Percentiles rank a stretch among this genome's conserved stretches.
These are phyloP conservation scores for Sistotremastrum suecicum DNA, from an alignment of 768 basidiomycete genomes.

Conservation along the genomic window DNA sequence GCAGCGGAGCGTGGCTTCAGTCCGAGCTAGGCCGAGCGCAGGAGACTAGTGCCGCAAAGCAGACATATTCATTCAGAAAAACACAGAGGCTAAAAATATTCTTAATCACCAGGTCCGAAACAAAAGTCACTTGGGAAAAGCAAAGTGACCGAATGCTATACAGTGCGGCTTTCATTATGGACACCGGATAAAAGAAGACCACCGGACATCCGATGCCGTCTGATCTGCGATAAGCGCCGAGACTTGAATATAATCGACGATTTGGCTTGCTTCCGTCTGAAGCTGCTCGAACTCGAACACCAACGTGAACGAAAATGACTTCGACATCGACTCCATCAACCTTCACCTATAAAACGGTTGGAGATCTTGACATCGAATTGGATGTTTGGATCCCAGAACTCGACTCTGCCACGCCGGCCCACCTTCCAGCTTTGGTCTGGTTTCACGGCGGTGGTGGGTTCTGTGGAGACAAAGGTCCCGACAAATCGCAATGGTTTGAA, in stretches of 20 bases:
- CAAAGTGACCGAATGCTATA: neutral
- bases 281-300: no score
- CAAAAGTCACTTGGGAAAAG: no score
- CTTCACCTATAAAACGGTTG: slow-evolving; percentile 22
- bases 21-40: no score
- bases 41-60: no score
- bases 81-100: no score
- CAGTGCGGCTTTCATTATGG: neutral
- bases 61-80: no score
- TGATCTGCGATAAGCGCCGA: no score
- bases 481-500: slow-evolving; percentile 48
- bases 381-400: slow-evolving; percentile 25
- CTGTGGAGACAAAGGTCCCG: slow-evolving; percentile 29
- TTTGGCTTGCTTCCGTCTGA: no score
- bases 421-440: slow-evolving; percentile 21
- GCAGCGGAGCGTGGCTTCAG: no score
- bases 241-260: no score
- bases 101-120: no score
- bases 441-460: slow-evolving; percentile 41
- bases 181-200: neutral
- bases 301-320: slow-evolving; percentile 14
- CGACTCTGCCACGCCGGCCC: neutral
- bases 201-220: neutral
- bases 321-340: slow-evolving; percentile 12
- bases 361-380: slow-evolving; percentile 19